These are phyloP conservation scores for Gonapodya prolifera DNA, from an alignment of 192 early-diverging fungal species.

Conservation along the genomic window DNA sequence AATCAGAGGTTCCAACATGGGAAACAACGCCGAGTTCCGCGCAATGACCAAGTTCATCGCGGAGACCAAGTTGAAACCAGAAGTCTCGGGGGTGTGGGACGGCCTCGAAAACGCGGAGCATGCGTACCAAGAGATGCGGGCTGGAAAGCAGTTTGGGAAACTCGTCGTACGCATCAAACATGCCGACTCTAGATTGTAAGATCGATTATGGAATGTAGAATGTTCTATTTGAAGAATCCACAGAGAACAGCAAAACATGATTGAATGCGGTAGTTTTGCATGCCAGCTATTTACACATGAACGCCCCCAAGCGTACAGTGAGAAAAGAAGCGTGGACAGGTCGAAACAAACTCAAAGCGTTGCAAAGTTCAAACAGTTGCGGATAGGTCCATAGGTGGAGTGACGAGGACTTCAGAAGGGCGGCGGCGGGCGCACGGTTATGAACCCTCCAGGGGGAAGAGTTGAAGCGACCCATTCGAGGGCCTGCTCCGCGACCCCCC, in stretches of 20 bases:
- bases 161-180: background rate
- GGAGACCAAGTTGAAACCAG: slow-evolving; percentile 38
- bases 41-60: slow-evolving; percentile 49
- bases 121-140: slow-evolving; percentile 1
- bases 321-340: too few relatives aligned
- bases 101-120: slow-evolving; percentile 20
- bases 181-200: background rate
- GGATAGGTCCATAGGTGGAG: too few relatives aligned
- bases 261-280: too few relatives aligned
- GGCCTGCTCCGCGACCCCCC: background rate
- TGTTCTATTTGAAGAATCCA: background rate
- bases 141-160: slow-evolving; percentile 1
- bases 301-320: too few relatives aligned
- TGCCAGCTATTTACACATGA: too few relatives aligned
- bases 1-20: slow-evolving; percentile 51
- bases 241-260: background rate
- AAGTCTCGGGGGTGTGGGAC: slow-evolving; percentile 37
- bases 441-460: too few relatives aligned
- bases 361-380: too few relatives aligned
- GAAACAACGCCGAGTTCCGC: slow-evolving; percentile 46
- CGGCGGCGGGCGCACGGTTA: too few relatives aligned
- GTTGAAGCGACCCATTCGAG: background rate
- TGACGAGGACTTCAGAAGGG: too few relatives aligned
- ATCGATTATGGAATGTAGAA: background rate
- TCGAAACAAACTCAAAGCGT: too few relatives aligned